Percentiles rank a stretch among this genome's conserved stretches.
phyloP scores from a whole-genome alignment of 176 grass and related monocot species.

The Thalia dealbata region DNA sequence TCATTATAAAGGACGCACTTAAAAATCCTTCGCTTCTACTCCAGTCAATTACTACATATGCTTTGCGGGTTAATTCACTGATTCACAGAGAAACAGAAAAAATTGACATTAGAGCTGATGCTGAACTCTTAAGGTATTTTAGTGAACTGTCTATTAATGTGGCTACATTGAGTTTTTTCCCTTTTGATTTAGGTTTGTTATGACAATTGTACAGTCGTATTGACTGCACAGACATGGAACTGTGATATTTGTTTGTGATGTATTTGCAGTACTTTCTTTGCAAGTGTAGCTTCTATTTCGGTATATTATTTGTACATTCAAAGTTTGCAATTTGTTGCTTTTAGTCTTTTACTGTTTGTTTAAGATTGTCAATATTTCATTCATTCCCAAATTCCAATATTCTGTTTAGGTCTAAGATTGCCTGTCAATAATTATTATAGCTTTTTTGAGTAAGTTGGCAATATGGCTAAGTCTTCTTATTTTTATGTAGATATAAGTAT shows the following conservation, averaged over 20 bases:
- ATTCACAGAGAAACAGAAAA: constrained; percentile 93
- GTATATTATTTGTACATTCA: background rate
- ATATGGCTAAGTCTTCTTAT: constrained; percentile 3
- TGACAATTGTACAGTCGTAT: background rate
- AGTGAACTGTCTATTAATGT: background rate
- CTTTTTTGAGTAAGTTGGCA: constrained; percentile 19
- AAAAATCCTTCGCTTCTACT: constrained; percentile 76
- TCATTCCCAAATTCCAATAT: background rate
- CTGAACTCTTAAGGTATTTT: constrained; percentile 86
- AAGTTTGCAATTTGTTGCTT: background rate
- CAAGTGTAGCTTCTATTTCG: background rate
- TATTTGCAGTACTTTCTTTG: background rate
- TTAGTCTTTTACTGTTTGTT: background rate
- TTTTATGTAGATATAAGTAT: constrained; percentile 90
- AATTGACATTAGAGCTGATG: constrained; percentile 85
- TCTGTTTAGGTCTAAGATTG: background rate
- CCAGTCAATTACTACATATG: constrained; percentile 65
- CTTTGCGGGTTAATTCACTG: constrained; percentile 52
- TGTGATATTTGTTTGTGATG: too few relatives aligned
- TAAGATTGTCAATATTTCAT: background rate
- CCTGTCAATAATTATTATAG: background rate
- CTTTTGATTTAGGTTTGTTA: background rate
- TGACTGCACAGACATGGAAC: constrained; percentile 21
- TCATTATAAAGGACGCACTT: constrained; percentile 57
- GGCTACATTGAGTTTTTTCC: background rate